Evolutionary conservation across 805 yeast species (phyloP), one percentile per base, ranked within the genome.

Genomic region (Cyberlindnera nakhonratchasimensis): DNA sequence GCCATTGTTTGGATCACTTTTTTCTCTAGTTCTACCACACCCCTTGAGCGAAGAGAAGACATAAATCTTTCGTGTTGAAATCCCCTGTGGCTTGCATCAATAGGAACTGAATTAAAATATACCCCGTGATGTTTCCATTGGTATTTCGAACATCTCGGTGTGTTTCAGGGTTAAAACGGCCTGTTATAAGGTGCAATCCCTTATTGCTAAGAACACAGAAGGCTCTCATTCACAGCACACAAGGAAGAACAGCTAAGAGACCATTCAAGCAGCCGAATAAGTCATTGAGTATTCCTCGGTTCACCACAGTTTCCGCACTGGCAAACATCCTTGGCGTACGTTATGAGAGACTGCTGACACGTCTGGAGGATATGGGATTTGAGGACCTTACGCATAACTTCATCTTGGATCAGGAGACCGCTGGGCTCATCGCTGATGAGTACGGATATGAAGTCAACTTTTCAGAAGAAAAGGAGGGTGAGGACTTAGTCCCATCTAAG

Each of bases 361-460:
- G 77, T 39, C 69, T 91, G 64, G 65, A 67, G 39, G 75, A 67
- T 1, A 67, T 88, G 53, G 98, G 98, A 0, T 90, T 85, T 58
- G 83, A 82, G 44, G 75, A 88, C 28, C 58, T 67, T 17, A 68
- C 70, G 13, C 82, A 83, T 52, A 86, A 86, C 56, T 85, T 79
- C 62, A 86, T 93, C 51, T 64, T 93, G 22, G 96, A 93, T 50
- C 79, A 74, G 45, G 98, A 90, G 55, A 87, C 87, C 26, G 93
- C 96, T 0, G 74, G 82, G 17, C 67, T 93, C 43, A 81, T 93
- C 51, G 91, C 96, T 0, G 95, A 86, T 58, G 98, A 93, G 56
- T 86, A 78, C 53, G 93, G 93, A 9, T 86, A 77, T 54, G 84
- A 80, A 24, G 81, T 55, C 3, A 48, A 48, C 75, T 29, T 61